phyloP scores from a whole-genome alignment of 352 stramenopile species.

The Phytophthora tentaculata region DNA sequence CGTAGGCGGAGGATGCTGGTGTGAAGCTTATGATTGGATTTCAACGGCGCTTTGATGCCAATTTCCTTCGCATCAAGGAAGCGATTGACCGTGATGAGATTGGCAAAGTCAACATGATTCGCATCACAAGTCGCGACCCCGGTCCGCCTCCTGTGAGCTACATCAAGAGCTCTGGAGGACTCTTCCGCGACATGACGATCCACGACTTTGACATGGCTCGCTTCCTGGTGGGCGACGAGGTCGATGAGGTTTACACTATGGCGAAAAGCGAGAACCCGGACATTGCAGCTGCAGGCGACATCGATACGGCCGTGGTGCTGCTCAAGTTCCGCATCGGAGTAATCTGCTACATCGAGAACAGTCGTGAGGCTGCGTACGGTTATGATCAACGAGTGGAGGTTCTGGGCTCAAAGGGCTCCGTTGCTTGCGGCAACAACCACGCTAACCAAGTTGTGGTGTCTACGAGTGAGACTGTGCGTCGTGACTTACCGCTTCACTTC shows the following conservation, averaged over 20 bases:
- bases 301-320: slow-evolving; percentile 91
- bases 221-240: slow-evolving; percentile 89
- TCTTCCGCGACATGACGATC: slow-evolving; percentile 97
- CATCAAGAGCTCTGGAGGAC: slow-evolving; percentile 80
- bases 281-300: slow-evolving; percentile 83
- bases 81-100: slow-evolving; percentile 90
- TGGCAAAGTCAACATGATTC: slow-evolving; percentile 87
- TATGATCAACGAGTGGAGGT: slow-evolving; percentile 96
- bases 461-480: slow-evolving; percentile 46
- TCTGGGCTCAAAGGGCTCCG: slow-evolving; percentile 92
- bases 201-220: slow-evolving; percentile 96
- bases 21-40: slow-evolving; percentile 97
- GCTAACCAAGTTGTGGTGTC: slow-evolving; percentile 86
- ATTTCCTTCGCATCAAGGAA: slow-evolving; percentile 91
- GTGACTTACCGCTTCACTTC: slow-evolving; percentile 94
- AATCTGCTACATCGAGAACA: slow-evolving; percentile 95
- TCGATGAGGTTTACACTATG: slow-evolving; percentile 79
- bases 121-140: slow-evolving; percentile 74
- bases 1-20: slow-evolving; percentile 41
- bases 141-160: slow-evolving; percentile 51
- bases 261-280: slow-evolving; percentile 58
- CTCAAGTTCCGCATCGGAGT: slow-evolving; percentile 92
- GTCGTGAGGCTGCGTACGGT: slow-evolving; percentile 92
- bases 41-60: slow-evolving; percentile 94
- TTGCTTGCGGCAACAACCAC: slow-evolving; percentile 93